phyloP scores from a whole-genome alignment of 192 early-diverging fungal species.

The Rhizoclosmatium sp. region DNA sequence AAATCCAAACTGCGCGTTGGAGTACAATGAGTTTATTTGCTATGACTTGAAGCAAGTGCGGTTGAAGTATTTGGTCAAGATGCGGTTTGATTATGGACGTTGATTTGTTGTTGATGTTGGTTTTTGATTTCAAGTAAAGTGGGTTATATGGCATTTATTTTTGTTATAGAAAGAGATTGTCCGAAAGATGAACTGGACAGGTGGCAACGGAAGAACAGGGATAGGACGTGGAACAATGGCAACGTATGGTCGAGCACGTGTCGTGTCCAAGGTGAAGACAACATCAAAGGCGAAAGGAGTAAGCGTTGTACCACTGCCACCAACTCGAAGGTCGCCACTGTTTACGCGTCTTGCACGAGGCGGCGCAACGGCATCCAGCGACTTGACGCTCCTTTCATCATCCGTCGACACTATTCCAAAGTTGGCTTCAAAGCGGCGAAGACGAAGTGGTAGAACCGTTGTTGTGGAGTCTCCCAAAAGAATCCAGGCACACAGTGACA shows the following conservation, averaged over 20 bases:
- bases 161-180: no score
- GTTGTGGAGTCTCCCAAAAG: neutral
- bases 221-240: neutral
- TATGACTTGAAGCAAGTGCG: conserved; percentile 74
- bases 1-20: conserved; percentile 44
- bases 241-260: neutral
- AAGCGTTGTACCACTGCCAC: neutral
- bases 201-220: neutral
- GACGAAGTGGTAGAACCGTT: neutral
- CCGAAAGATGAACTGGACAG: neutral
- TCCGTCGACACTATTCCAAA: no score
- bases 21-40: conserved; percentile 84
- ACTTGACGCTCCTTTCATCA: no score
- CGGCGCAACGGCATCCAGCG: neutral
- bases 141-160: no score
- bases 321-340: neutral
- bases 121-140: no score
- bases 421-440: neutral
- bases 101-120: neutral
- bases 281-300: neutral
- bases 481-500: neutral
- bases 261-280: neutral
- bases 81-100: conserved; percentile 30
- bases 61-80: conserved; percentile 51
- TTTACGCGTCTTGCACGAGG: neutral